phyloP scores from a whole-genome alignment of 768 basidiomycete genomes.

The Mycena amicta region DNA sequence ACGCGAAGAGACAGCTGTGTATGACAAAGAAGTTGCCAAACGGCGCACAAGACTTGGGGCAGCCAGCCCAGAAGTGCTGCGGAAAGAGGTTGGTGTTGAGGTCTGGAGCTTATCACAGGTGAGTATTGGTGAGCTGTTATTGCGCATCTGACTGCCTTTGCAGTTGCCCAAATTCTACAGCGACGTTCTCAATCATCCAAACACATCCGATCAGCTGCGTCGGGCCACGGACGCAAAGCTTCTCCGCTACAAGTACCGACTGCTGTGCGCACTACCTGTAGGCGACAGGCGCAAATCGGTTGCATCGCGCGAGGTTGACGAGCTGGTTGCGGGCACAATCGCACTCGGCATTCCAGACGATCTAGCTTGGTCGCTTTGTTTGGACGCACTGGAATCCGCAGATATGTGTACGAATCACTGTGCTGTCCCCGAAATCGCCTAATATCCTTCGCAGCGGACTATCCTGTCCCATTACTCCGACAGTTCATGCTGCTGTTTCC shows the following conservation, averaged over 20 bases:
- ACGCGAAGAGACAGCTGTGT: constrained; percentile 55
- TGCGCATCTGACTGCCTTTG: constrained; percentile 5
- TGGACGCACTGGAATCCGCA: constrained; percentile 75
- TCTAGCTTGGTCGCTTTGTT: constrained; percentile 75
- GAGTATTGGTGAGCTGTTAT: constrained; percentile 8
- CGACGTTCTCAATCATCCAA: constrained; percentile 80
- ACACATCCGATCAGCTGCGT: constrained; percentile 80
- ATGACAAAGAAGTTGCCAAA: constrained; percentile 73
- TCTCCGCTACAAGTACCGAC: constrained; percentile 61
- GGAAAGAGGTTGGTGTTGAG: constrained; percentile 67
- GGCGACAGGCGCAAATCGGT: constrained; percentile 43
- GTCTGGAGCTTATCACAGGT: constrained; percentile 66
- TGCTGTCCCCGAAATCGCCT: constrained; percentile 2
- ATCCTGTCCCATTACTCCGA: constrained; percentile 57
- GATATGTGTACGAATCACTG: constrained; percentile 54
- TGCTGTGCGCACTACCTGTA: constrained; percentile 62
- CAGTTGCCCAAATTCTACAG: constrained; percentile 75
- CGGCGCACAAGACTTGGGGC: constrained; percentile 79
- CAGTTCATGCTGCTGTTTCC: constrained; percentile 73
- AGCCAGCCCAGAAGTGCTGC: constrained; percentile 56
- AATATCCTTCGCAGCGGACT: constrained; percentile 51
- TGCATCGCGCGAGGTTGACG: constrained; percentile 66
- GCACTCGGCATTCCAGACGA: constrained; percentile 78
- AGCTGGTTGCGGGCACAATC: constrained; percentile 73
- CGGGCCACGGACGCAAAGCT: constrained; percentile 76